Conservation (phyloP, 192 early-diverging fungal genomes). For the Entomortierella lignicola region DNA sequence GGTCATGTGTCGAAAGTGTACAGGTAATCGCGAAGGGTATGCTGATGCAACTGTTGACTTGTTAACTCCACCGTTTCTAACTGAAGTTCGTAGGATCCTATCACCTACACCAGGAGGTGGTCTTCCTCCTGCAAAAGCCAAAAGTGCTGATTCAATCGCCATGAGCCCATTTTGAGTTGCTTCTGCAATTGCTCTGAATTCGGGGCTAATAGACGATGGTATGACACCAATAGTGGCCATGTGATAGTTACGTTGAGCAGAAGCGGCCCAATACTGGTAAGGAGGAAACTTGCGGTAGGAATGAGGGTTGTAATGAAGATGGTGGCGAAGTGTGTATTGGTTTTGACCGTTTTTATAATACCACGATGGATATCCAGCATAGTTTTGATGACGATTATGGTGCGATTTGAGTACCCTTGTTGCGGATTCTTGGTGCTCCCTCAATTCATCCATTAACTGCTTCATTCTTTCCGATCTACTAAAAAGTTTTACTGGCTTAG, state of each 20-base stretch:
- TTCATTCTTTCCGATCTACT: not conserved
- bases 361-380: slow-evolving; percentile 2
- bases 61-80: slow-evolving; percentile 25
- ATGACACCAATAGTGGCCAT: slow-evolving; percentile 34
- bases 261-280: slow-evolving; percentile 34
- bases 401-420: not conserved
- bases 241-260: slow-evolving; percentile 45
- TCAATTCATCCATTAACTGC: not conserved
- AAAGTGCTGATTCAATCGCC: not conserved
- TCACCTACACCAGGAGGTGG: slow-evolving; percentile 14
- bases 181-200: not conserved
- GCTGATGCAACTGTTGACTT: not conserved
- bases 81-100: slow-evolving; percentile 18
- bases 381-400: not conserved
- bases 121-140: not conserved
- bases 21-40: slow-evolving; percentile 30
- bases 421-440: not conserved
- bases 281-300: slow-evolving; percentile 46
- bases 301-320: slow-evolving; percentile 26
- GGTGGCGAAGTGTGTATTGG: slow-evolving; percentile 11
- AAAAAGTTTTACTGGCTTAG: not conserved
- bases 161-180: not conserved
- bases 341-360: slow-evolving; percentile 5
- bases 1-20: slow-evolving; percentile 47
- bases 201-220: not conserved